A percentile compares a stretch with the other conserved stretches of the same genome.
Conservation (phyloP, 2,329 filamentous ascomycete genomes). For the Alternaria brassicae region DNA sequence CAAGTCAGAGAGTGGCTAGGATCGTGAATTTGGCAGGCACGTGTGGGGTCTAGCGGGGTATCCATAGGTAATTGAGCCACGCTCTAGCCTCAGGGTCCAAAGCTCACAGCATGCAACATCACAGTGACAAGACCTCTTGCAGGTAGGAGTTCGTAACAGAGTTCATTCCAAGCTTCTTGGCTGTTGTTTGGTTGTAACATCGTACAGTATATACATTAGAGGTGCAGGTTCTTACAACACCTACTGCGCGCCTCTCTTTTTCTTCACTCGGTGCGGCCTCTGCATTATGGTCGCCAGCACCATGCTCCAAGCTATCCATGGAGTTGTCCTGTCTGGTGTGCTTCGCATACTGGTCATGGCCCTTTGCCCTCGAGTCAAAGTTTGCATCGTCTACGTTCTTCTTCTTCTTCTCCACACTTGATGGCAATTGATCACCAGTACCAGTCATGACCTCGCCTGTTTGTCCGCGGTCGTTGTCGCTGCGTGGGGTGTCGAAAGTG, state of each 20-base stretch:
- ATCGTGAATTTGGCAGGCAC: conserved; percentile 36
- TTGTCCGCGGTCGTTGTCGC: conserved; percentile 38
- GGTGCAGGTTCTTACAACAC: background rate
- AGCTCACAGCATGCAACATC: background rate
- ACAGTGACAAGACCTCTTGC: background rate
- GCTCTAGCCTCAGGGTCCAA: conserved; percentile 11
- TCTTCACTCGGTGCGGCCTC: conserved; percentile 34
- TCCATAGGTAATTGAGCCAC: conserved; percentile 12
- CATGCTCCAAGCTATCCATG: conserved; percentile 25
- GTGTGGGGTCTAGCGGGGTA: conserved; percentile 42
- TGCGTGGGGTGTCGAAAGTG: conserved; percentile 55
- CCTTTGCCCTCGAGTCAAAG: conserved; percentile 33
- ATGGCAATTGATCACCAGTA: conserved; percentile 42
- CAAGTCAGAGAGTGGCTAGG: conserved; percentile 7
- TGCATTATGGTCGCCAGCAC: conserved; percentile 26
- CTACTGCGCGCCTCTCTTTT: conserved; percentile 34
- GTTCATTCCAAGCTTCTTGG: background rate
- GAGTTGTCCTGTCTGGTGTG: conserved; percentile 26
- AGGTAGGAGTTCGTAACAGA: background rate
- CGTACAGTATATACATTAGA: background rate
- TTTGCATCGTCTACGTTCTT: conserved; percentile 39
- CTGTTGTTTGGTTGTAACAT: background rate
- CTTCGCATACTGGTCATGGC: conserved; percentile 33
- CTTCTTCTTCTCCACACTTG: conserved; percentile 43
- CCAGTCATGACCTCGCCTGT: conserved; percentile 48